phyloP scores from a whole-genome alignment of 2,329 filamentous ascomycete species.

The Raffaelea ambrosiae region DNA sequence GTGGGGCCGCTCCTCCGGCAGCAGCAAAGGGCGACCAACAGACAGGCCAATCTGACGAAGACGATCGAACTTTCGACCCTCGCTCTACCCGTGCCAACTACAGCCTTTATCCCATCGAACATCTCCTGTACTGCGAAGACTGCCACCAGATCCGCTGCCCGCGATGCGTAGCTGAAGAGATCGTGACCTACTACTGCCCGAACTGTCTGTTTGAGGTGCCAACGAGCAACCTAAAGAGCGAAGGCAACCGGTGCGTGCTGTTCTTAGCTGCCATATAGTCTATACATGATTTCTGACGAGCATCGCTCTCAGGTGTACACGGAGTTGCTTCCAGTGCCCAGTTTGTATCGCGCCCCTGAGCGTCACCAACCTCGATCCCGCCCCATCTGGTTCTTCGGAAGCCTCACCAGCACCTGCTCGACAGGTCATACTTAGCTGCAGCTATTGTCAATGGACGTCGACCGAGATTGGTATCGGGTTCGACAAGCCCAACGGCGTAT shows the following conservation, averaged over 20 bases:
- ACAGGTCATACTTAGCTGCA: slow-evolving; percentile 57
- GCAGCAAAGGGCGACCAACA: slow-evolving; percentile 17
- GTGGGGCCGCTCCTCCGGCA: slow-evolving; percentile 21
- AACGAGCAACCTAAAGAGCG: slow-evolving; percentile 82
- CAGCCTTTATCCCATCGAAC: slow-evolving; percentile 85
- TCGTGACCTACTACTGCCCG: slow-evolving; percentile 91
- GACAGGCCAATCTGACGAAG: slow-evolving; percentile 47
- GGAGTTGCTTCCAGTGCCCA: slow-evolving; percentile 94
- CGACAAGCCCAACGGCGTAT: slow-evolving; percentile 80
- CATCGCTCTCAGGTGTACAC: slow-evolving; percentile 57
- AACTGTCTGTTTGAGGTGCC: slow-evolving; percentile 94
- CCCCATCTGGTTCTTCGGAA: slow-evolving; percentile 24
- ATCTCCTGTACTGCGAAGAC: slow-evolving; percentile 93
- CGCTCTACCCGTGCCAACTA: slow-evolving; percentile 78
- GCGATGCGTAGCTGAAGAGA: slow-evolving; percentile 85
- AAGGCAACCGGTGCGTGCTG: slow-evolving; percentile 71
- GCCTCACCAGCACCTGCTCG: slow-evolving; percentile 33
- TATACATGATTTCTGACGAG: background rate
- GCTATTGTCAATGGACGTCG: slow-evolving; percentile 89
- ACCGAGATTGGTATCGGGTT: slow-evolving; percentile 85
- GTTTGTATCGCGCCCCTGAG: slow-evolving; percentile 74
- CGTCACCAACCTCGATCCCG: slow-evolving; percentile 60
- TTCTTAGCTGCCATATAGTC: background rate
- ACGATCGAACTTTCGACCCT: slow-evolving; percentile 78
- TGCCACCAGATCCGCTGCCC: slow-evolving; percentile 94